These are phyloP conservation scores for Hemileccinum impolitum DNA, from an alignment of 768 basidiomycete genomes.

Conservation along the genomic window DNA sequence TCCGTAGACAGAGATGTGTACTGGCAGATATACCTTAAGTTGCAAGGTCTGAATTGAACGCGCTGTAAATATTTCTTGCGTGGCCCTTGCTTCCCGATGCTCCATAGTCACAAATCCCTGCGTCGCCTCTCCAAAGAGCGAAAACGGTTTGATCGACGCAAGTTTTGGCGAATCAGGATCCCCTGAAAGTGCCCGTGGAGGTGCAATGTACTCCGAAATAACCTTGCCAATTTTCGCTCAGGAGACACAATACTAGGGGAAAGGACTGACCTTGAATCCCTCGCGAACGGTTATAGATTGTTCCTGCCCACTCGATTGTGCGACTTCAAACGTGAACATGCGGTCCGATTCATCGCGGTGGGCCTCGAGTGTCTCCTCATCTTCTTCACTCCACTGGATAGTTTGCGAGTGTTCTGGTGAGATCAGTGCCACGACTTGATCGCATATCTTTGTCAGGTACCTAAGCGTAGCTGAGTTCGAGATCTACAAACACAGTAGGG, in stretches of 20 bases:
- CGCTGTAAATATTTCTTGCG: neutral
- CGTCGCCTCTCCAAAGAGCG: constrained; percentile 38
- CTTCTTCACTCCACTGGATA: constrained; percentile 43
- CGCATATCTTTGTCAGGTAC: constrained; percentile 57
- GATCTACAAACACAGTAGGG: no score
- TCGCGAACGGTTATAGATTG: constrained; percentile 42
- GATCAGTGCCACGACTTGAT: constrained; percentile 51
- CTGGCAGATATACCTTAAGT: constrained; percentile 3
- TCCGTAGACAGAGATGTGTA: neutral
- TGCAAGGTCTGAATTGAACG: constrained; percentile 1
- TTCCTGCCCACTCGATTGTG: constrained; percentile 53
- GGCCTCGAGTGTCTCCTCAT: constrained; percentile 23
- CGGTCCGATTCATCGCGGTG: constrained; percentile 44
- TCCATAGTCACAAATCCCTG: constrained; percentile 39
- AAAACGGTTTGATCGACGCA: constrained; percentile 18
- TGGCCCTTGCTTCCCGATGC: constrained; percentile 15
- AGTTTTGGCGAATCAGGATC: constrained; percentile 5
- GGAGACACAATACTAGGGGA: no score
- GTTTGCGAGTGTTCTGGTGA: constrained; percentile 44
- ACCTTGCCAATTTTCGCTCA: constrained; percentile 2
- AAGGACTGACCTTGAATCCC: constrained; percentile 42
- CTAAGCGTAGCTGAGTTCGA: no score
- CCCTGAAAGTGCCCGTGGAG: constrained; percentile 8
- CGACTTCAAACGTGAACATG: constrained; percentile 51
- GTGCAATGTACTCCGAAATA: constrained; percentile 9